Evolutionary conservation across 2,329 filamentous ascomycete genomes (phyloP), one percentile per base, ranked within the genome.

Genomic region (Alternaria gansuensis): DNA sequence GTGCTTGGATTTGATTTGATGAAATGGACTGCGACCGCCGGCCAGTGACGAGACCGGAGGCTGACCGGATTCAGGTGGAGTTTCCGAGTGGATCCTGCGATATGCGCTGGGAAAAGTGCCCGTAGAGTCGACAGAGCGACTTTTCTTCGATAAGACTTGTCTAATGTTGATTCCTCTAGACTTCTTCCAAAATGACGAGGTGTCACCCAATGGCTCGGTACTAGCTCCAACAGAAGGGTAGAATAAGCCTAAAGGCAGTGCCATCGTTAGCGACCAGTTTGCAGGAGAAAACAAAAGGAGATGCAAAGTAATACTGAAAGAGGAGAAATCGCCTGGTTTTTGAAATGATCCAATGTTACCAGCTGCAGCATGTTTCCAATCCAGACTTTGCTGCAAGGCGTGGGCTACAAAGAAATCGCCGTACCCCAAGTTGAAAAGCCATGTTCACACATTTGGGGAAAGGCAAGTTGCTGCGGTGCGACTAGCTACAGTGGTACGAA

Each of bases 1-100:
- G 73, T 81, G 78, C 72, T 79, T 81, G 24, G 74, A 71, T 61
- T 74, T 71, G 34, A 70, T 66, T 53, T 62, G 60, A 68, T 63
- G 62, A 39, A 66, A 56, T 54, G 69, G 65, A 67, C 60, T 63
- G 56, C 62, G 59, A 57, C 61, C 64, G 43, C 65, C 56, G 55
- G 57, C 40, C 45, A 65, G 53, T 50, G 69, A 67, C 50, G 60
- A 65, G 57, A 57, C 60, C 39, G 64, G 58, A 65, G 60, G 65
- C 57, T 63, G 60, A 62, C 52, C 61, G 62, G 68, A 51, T 59
- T 54, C 62, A 60, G 68, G 43, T 59, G 52, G 57, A 37, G 55
- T 63, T 33, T 59, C 61, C 37, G 67, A 72, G 60, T 68, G 63
- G 46, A 65, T 50, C 58, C 63, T 69, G 56, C 64, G 67, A 58